Percentiles rank a stretch among this genome's conserved stretches.
Evolutionary conservation across 805 yeast species (phyloP).

Genomic region (Spathaspora arborariae): DNA sequence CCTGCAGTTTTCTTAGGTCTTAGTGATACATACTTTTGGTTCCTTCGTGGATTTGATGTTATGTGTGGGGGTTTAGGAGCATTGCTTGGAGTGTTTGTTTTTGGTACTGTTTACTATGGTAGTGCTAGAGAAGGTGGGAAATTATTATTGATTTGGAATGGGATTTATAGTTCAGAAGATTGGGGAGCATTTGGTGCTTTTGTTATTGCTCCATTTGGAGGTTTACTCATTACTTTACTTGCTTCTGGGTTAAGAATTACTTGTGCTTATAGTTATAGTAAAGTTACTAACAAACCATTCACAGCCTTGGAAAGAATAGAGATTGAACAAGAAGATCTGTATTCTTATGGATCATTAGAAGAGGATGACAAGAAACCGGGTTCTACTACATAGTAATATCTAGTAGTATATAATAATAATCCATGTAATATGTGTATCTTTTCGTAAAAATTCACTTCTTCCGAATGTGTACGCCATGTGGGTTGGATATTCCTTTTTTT

Average conservation of each 20-base stretch:
- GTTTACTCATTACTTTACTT: constrained; percentile 54
- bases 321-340: constrained; percentile 12
- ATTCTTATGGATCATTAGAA: constrained; percentile 2
- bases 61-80: constrained; percentile 84
- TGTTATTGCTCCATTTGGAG: constrained; percentile 84
- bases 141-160: constrained; percentile 71
- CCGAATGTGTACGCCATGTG: too few species aligned
- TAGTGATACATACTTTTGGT: constrained; percentile 56
- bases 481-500: background rate
- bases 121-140: constrained; percentile 74
- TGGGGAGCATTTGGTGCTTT: constrained; percentile 97
- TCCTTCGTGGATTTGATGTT: constrained; percentile 73
- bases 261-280: constrained; percentile 26
- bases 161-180: constrained; percentile 70
- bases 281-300: constrained; percentile 35
- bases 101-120: constrained; percentile 76
- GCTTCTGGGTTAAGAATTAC: constrained; percentile 49
- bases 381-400: background rate
- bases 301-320: constrained; percentile 42
- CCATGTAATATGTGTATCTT: background rate
- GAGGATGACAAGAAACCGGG: constrained; percentile 1
- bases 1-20: constrained; percentile 83
- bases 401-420: too few species aligned
- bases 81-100: constrained; percentile 71
- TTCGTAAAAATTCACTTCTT: background rate